Evolutionary conservation across 164 flowering plant species (phyloP).

Genomic region (Sextonia rubra): DNA sequence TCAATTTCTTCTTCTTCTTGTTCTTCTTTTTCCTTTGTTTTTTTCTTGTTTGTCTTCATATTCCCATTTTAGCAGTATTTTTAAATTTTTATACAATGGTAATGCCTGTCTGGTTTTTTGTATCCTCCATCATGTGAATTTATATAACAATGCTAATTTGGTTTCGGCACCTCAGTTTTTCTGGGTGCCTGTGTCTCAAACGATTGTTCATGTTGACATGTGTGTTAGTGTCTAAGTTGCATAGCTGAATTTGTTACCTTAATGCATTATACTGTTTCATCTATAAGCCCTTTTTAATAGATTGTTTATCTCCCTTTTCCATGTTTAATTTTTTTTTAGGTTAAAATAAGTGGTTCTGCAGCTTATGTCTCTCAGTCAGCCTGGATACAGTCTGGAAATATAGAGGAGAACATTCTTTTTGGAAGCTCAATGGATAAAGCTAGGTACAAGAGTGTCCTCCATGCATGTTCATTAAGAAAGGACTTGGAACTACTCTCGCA

Average conservation of each 20-base stretch:
- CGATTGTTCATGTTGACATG: not conserved
- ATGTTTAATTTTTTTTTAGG: slow-evolving; percentile 39
- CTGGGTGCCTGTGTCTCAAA: not conserved
- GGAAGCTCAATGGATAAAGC: slow-evolving; percentile 89
- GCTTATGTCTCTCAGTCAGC: slow-evolving; percentile 99
- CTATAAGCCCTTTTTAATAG: not conserved
- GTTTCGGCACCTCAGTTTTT: too few relatives aligned
- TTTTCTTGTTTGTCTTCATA: too few relatives aligned
- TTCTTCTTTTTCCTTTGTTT: too few relatives aligned
- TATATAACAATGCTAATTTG: not conserved
- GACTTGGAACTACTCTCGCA: slow-evolving; percentile 90
- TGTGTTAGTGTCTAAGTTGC: not conserved
- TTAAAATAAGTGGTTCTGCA: slow-evolving; percentile 77
- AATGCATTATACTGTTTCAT: not conserved
- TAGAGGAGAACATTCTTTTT: slow-evolving; percentile 93
- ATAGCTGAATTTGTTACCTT: not conserved
- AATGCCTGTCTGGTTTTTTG: not conserved
- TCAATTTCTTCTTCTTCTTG: too few relatives aligned
- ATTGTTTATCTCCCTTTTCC: too few relatives aligned
- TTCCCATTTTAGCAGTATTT: not conserved
- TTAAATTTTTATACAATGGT: not conserved
- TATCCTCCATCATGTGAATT: not conserved
- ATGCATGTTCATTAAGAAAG: slow-evolving; percentile 85
- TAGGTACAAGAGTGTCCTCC: slow-evolving; percentile 76
- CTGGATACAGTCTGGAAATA: slow-evolving; percentile 98